These are phyloP conservation scores for Kandelia obovata DNA, from an alignment of 345 rosid species.

Conservation along the genomic window DNA sequence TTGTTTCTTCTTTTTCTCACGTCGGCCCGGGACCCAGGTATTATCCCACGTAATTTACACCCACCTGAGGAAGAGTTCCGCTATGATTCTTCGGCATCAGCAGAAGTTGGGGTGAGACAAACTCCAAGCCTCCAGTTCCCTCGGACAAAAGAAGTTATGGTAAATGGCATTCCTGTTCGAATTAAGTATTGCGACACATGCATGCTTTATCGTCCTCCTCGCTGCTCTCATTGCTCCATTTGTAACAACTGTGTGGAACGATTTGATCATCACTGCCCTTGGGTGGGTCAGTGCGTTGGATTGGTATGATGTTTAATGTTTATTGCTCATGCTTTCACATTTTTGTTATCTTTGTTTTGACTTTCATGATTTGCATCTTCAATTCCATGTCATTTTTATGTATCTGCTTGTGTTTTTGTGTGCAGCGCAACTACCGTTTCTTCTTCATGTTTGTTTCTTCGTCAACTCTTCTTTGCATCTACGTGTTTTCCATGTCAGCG, in stretches of 20 bases:
- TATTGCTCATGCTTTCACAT: not conserved
- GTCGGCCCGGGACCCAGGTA: slow-evolving; percentile 94
- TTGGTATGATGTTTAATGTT: slow-evolving; percentile 49
- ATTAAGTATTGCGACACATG: slow-evolving; percentile 96
- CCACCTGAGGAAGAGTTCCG: slow-evolving; percentile 94
- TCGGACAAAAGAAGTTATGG: slow-evolving; percentile 76
- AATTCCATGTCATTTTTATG: not conserved
- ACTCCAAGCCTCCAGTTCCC: slow-evolving; percentile 87
- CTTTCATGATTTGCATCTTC: not conserved
- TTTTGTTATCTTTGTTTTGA: not conserved
- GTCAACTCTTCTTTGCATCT: slow-evolving; percentile 80
- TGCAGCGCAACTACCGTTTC: slow-evolving; percentile 95
- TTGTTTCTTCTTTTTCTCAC: slow-evolving; percentile 79
- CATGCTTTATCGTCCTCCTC: slow-evolving; percentile 98
- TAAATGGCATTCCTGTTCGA: slow-evolving; percentile 75
- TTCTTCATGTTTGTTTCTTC: slow-evolving; percentile 97
- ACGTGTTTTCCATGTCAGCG: slow-evolving; percentile 80
- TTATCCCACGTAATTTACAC: slow-evolving; percentile 77
- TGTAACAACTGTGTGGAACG: slow-evolving; percentile 93
- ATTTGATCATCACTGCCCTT: slow-evolving; percentile 98
- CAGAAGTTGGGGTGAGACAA: slow-evolving; percentile 72
- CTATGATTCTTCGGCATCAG: slow-evolving; percentile 52
- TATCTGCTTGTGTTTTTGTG: slow-evolving; percentile 3
- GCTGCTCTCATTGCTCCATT: slow-evolving; percentile 94
- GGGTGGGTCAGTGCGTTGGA: slow-evolving; percentile 99